Evolutionary conservation across 257 asterid species (phyloP), one percentile per base, ranked within the genome.

Genomic region (Ophiorrhiza pumila): DNA sequence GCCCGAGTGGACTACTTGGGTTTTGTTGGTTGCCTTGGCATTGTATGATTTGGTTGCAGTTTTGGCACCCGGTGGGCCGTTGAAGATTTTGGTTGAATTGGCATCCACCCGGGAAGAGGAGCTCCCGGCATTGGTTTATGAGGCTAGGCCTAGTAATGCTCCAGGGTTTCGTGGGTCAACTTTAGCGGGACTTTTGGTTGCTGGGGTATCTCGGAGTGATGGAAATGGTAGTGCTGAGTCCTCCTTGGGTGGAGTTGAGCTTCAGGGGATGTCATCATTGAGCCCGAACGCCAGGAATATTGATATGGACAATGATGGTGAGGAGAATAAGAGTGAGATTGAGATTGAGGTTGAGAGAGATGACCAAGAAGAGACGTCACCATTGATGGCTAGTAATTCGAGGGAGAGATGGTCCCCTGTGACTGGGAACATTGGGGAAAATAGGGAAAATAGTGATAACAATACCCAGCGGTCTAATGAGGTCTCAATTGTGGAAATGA

Each of bases 1-100:
- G 84, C 99, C 99, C 0, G 99, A 94, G 66, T 94, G 97, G 97
- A 94, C 97, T 12, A 94, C 97, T 3, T 94, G 99, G 99, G 84
- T 80, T 76, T 88, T 90, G 82, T 72, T 94, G 80, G 96, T 91
- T 79, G 96, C 96, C 5, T 45, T 94, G 84, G 97, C 97, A 11
- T 61, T 94, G 82, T 94, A 94, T 71, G 99, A 94, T 76, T 76
- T 94, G 53, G 96, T 84, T 1, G 96, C 99, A 0, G 99, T 94
- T 35, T 80, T 94, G 79, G 96, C 96, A 4, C 99, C 97, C 0
- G 97, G 97, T 10, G 99, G 99, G 50, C 99, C 99, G 1, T 83
- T 94, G 85, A 91, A 91, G 83, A 55, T 94, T 77, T 78, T 94
- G 81, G 97, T 94, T 71, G 99, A 94, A 81, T 79, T 94, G 77